Evolutionary conservation across 83 land plant species (phyloP).

Genomic region (Picea engelmannii): DNA sequence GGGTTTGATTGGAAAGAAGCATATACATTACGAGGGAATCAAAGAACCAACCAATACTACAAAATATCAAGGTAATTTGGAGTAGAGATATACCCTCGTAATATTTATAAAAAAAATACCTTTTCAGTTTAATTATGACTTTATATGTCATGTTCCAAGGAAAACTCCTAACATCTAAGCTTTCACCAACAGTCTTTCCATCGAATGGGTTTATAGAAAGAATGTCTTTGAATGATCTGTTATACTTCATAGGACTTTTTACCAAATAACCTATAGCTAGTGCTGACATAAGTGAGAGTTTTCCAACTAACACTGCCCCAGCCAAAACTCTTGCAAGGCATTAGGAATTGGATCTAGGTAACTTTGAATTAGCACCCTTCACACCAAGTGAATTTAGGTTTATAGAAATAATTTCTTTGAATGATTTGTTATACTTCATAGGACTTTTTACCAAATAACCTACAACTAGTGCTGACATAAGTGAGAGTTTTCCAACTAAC

Average conservation of each 20-base stretch:
- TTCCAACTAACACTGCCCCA: conserved; percentile 29
- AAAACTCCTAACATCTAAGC: too few relatives aligned
- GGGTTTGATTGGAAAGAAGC: too few relatives aligned
- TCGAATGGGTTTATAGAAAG: too few relatives aligned
- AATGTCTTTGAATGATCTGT: conserved; percentile 16
- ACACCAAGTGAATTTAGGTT: conserved; percentile 33
- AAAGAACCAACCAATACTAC: too few relatives aligned
- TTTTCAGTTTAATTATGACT: too few relatives aligned
- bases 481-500: conserved; percentile 25
- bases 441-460: conserved; percentile 32
- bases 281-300: conserved; percentile 33
- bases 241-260: conserved; percentile 29
- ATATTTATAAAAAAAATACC: too few relatives aligned
- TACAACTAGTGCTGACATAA: conserved; percentile 26
- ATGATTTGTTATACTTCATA: conserved; percentile 25
- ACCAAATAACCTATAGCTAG: conserved; percentile 25
- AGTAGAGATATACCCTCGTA: too few relatives aligned
- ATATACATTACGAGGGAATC: too few relatives aligned
- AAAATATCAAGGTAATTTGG: too few relatives aligned
- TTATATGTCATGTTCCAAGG: too few relatives aligned
- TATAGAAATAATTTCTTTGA: background rate
- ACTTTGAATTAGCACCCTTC: conserved; percentile 35
- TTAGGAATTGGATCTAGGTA: conserved; percentile 36
- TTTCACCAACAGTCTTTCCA: too few relatives aligned
- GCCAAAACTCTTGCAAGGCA: conserved; percentile 30